Percentiles rank a stretch among this genome's conserved stretches.
Evolutionary conservation across 2,329 filamentous ascomycete genomes (phyloP).

Genomic region (Cladorrhinum sp.): DNA sequence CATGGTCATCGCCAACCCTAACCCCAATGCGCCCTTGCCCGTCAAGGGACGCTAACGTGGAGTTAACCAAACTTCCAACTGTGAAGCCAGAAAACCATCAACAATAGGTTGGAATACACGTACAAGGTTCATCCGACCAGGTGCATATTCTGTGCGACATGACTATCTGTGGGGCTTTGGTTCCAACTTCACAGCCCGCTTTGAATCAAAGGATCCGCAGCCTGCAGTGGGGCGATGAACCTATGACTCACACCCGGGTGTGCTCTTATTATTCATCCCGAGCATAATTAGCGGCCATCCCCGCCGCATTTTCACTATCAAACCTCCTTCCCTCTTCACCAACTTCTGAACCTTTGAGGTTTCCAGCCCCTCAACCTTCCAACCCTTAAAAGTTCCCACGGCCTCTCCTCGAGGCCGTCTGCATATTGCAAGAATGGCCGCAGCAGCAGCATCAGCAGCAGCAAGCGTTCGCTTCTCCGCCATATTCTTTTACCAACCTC

Average conservation of each 20-base stretch:
- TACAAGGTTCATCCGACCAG: neutral
- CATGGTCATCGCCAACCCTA: too few species aligned
- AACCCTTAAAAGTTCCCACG: constrained; percentile 16
- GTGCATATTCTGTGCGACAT: neutral
- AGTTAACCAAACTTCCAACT: too few species aligned
- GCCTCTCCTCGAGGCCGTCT: constrained; percentile 32
- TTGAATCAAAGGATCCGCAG: neutral
- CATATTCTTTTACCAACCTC: constrained; percentile 24
- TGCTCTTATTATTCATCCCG: neutral
- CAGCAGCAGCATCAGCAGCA: constrained; percentile 24
- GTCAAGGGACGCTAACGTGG: too few species aligned
- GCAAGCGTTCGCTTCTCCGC: constrained; percentile 22
- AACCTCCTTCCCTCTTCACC: constrained; percentile 6
- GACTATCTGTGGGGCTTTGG: neutral
- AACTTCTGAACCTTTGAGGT: neutral
- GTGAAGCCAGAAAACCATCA: too few species aligned
- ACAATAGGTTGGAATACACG: neutral
- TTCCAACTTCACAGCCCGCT: neutral
- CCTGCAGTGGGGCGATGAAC: neutral
- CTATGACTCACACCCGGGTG: neutral
- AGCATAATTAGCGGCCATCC: constrained; percentile 7
- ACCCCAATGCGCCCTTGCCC: too few species aligned
- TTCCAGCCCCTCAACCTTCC: neutral
- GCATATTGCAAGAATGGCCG: constrained; percentile 32
- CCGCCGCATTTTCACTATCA: neutral